A percentile compares a stretch with the other conserved stretches of the same genome.
phyloP scores from a whole-genome alignment of 1,139 yeast genomes.

The Williopsis jadinii region DNA sequence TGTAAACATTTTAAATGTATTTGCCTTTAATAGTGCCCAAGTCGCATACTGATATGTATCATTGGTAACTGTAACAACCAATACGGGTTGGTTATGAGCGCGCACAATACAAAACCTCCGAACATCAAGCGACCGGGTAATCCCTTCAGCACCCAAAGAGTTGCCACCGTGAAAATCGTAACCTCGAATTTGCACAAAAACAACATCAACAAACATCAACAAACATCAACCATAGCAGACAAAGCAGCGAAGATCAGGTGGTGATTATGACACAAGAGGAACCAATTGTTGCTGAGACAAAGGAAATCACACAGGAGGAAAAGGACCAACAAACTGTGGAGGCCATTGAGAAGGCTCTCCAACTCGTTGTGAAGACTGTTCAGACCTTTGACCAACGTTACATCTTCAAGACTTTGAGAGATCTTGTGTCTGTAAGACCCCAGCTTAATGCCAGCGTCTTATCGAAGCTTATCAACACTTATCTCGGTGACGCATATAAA shows the following conservation, averaged over 20 bases:
- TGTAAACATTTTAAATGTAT: too few species aligned
- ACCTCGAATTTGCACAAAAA: too few species aligned
- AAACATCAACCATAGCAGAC: background rate
- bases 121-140: too few species aligned
- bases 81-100: too few species aligned
- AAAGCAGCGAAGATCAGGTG: too few species aligned
- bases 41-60: too few species aligned
- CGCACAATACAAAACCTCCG: too few species aligned
- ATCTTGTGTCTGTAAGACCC: slow-evolving; percentile 69
- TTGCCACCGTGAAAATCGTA: too few species aligned
- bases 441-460: slow-evolving; percentile 50
- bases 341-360: slow-evolving; percentile 25
- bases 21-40: too few species aligned
- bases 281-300: slow-evolving; percentile 13
- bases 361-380: slow-evolving; percentile 52
- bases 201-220: background rate
- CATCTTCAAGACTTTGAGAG: slow-evolving; percentile 79
- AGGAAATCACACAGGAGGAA: slow-evolving; percentile 23
- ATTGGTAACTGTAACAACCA: too few species aligned
- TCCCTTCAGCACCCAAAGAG: too few species aligned
- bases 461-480: slow-evolving; percentile 42
- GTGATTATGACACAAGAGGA: slow-evolving; percentile 19
- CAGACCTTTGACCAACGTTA: slow-evolving; percentile 78
- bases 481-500: slow-evolving; percentile 44
- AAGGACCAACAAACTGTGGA: slow-evolving; percentile 23